These are phyloP conservation scores for Leishmania tarentolae DNA, from an alignment of 208 protist species.

Conservation along the genomic window DNA sequence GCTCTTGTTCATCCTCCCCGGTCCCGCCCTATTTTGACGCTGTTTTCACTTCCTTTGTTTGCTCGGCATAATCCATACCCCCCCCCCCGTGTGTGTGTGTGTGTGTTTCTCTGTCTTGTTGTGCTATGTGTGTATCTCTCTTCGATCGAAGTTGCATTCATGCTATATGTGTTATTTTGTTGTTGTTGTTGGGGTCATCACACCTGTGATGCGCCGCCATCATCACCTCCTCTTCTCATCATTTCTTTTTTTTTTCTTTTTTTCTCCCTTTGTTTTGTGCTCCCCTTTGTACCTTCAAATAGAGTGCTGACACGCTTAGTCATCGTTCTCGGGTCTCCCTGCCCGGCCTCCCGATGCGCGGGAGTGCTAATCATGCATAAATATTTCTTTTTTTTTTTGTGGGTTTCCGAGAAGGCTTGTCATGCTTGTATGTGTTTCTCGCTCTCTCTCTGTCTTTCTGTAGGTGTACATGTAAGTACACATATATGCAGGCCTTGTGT, in stretches of 20 bases:
- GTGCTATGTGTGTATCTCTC: no score
- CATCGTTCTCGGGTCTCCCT: no score
- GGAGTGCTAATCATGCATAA: neutral
- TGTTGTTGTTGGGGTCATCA: no score
- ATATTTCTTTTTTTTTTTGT: constrained; percentile 29
- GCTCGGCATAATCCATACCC: neutral
- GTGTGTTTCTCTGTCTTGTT: no score
- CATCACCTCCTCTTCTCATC: neutral
- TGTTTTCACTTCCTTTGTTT: neutral
- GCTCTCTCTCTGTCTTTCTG: neutral
- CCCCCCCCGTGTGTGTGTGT: neutral
- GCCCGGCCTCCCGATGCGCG: no score
- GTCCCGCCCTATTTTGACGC: no score
- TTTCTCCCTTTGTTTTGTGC: neutral
- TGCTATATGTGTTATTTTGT: no score
- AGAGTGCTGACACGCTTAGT: no score
- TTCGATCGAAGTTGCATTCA: no score
- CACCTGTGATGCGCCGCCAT: neutral
- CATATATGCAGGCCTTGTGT: neutral
- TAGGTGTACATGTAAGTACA: neutral
- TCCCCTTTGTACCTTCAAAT: neutral
- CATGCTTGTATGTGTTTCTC: neutral
- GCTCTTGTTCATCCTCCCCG: neutral
- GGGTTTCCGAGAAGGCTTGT: neutral
- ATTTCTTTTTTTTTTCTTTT: neutral